Evolutionary conservation across 164 flowering plant species (phyloP).

Genomic region (Hamamelis virginiana): DNA sequence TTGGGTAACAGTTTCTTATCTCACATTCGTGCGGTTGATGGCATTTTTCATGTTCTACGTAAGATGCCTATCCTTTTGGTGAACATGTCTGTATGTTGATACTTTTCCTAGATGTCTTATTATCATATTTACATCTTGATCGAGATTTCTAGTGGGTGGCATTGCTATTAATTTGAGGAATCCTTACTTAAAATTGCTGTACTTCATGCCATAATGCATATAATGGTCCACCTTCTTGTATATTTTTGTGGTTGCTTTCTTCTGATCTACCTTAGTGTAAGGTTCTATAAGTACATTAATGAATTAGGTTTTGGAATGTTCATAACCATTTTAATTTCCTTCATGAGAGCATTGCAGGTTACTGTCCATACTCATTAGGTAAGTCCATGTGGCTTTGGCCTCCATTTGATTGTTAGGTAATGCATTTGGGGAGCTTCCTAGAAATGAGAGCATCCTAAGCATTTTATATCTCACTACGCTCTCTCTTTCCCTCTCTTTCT

Average conservation of each 20-base stretch:
- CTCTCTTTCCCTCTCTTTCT: too few relatives aligned
- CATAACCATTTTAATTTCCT: too few relatives aligned
- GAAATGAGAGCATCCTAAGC: not conserved
- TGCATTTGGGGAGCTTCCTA: not conserved
- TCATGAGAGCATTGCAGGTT: too few relatives aligned
- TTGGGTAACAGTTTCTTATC: slow-evolving; percentile 94
- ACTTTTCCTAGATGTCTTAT: not conserved
- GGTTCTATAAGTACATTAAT: too few relatives aligned
- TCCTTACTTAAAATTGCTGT: not conserved
- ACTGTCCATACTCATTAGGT: too few relatives aligned
- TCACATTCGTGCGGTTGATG: slow-evolving; percentile 99
- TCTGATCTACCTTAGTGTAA: too few relatives aligned
- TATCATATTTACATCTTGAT: too few relatives aligned
- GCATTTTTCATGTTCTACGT: slow-evolving; percentile 97
- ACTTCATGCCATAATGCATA: not conserved
- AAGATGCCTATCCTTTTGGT: slow-evolving; percentile 28
- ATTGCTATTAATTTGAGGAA: not conserved
- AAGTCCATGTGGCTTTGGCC: too few relatives aligned
- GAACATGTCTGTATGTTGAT: not conserved
- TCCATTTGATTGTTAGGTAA: too few relatives aligned
- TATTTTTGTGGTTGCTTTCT: too few relatives aligned
- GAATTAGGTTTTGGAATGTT: not conserved
- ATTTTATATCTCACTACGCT: not conserved
- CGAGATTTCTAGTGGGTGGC: not conserved
- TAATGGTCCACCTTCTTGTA: too few relatives aligned